Percentiles rank a stretch among this genome's conserved stretches.
phyloP scores from a whole-genome alignment of 2,329 filamentous ascomycete genomes.

The Pseudocercospora fijiensis region DNA sequence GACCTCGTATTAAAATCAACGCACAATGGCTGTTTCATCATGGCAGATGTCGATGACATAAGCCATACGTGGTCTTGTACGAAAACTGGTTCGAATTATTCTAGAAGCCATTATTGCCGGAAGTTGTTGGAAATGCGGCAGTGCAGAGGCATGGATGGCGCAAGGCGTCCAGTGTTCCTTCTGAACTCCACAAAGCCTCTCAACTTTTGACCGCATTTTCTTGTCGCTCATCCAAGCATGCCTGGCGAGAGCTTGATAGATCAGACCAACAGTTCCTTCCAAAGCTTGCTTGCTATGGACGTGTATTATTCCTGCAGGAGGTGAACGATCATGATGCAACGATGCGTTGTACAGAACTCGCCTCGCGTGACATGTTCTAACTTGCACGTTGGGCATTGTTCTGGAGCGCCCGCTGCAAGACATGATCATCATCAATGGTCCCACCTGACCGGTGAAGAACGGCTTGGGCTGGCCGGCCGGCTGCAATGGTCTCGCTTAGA shows the following conservation, averaged over 20 bases:
- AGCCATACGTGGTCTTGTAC: no score
- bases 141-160: neutral
- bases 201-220: no score
- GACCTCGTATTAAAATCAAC: conserved; percentile 15
- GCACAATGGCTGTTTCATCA: neutral
- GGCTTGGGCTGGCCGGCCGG: neutral
- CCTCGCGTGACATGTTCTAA: neutral
- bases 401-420: neutral
- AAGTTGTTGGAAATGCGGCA: neutral
- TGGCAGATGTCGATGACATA: no score
- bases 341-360: neutral
- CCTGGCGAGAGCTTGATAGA: neutral
- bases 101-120: neutral
- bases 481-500: neutral
- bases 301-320: neutral
- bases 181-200: neutral
- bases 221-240: neutral
- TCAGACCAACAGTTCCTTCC: neutral
- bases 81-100: neutral
- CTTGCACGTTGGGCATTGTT: neutral
- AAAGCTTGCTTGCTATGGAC: neutral
- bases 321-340: neutral
- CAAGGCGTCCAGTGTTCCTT: neutral
- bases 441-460: neutral
- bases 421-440: neutral